phyloP scores from a whole-genome alignment of 106 monocot genomes.

The Triglochin maritima region DNA sequence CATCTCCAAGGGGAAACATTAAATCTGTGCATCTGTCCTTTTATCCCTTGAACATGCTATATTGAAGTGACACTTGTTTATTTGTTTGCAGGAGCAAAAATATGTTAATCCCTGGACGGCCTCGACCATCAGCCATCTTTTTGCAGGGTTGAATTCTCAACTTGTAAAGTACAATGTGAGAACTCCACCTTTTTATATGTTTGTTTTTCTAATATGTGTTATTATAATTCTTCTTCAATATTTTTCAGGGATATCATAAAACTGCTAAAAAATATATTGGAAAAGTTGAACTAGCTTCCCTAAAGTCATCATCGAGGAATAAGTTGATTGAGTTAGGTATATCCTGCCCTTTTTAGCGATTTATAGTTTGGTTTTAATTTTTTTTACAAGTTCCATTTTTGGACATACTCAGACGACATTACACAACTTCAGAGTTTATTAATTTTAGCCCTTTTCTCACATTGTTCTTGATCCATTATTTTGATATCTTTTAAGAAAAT shows the following conservation, averaged over 20 bases:
- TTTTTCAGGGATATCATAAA: conserved; percentile 16
- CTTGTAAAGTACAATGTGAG: conserved; percentile 14
- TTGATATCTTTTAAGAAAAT: too few relatives aligned
- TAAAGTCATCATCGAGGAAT: conserved; percentile 14
- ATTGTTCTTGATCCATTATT: too few relatives aligned
- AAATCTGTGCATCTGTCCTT: too few relatives aligned
- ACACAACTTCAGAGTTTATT: too few relatives aligned
- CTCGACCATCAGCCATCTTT: conserved; percentile 9
- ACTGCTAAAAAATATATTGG: conserved; percentile 13
- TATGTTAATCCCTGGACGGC: conserved; percentile 11
- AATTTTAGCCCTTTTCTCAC: too few relatives aligned
- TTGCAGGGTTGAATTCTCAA: conserved; percentile 10
- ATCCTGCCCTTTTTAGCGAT: not conserved
- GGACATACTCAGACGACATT: too few relatives aligned
- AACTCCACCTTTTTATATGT: not conserved
- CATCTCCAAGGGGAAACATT: too few relatives aligned
- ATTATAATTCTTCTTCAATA: not conserved
- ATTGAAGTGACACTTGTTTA: not conserved
- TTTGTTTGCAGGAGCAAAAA: conserved; percentile 4
- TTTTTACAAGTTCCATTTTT: too few relatives aligned
- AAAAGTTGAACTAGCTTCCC: conserved; percentile 12
- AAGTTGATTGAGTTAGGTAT: conserved; percentile 75
- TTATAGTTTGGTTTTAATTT: too few relatives aligned
- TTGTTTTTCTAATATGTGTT: not conserved
- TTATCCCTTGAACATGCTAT: not conserved